Conservation (phyloP, 305 asterid genomes). For the Fraxinus velutina region DNA sequence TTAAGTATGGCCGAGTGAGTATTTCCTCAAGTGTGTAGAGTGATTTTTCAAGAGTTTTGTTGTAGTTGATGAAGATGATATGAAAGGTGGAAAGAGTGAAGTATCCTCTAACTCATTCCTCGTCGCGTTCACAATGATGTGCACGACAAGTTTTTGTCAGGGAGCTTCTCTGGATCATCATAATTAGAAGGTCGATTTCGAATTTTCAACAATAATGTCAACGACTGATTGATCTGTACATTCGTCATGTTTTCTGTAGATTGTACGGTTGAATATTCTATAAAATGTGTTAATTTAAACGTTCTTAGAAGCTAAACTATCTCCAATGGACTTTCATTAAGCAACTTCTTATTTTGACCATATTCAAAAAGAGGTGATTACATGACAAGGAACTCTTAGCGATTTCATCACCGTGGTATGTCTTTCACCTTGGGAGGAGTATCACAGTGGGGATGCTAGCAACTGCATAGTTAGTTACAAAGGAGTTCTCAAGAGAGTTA, state of each 20-base stretch:
- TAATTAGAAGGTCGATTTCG: neutral
- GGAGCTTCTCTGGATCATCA: neutral
- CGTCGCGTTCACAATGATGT: neutral
- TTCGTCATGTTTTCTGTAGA: neutral
- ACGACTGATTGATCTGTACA: neutral
- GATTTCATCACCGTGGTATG: too few relatives aligned
- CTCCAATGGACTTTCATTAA: neutral
- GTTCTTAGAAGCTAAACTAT: neutral
- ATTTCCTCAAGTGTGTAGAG: neutral
- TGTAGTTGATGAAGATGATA: neutral
- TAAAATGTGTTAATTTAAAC: neutral
- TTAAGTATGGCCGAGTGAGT: neutral
- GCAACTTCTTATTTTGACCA: neutral
- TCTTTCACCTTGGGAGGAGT: too few relatives aligned
- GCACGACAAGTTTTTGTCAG: neutral
- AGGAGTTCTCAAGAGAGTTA: too few relatives aligned
- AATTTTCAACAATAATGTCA: neutral
- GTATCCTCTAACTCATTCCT: neutral
- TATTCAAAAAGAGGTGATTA: neutral
- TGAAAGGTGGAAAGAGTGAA: neutral
- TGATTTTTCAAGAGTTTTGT: neutral
- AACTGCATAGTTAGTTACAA: too few relatives aligned
- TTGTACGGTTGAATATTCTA: too few relatives aligned
- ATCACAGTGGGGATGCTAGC: too few relatives aligned
- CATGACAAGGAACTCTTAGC: too few relatives aligned